Evolutionary conservation across 768 basidiomycete species (phyloP).

Genomic region (Trametes coccinea): DNA sequence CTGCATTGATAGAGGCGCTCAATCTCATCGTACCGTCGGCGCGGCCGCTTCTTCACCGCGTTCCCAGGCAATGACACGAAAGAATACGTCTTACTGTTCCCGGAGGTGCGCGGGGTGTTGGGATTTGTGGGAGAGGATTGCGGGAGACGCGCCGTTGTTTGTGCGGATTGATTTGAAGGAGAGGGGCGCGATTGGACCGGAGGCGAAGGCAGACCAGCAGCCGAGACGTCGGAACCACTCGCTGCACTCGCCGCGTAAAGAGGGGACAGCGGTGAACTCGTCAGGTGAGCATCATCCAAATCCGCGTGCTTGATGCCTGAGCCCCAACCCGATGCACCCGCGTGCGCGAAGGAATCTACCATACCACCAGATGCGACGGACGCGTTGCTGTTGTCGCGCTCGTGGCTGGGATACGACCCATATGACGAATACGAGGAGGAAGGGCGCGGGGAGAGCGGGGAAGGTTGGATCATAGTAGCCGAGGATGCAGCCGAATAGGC

Average conservation of each 20-base stretch:
- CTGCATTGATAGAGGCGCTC: conserved; percentile 91
- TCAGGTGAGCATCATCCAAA: conserved; percentile 19
- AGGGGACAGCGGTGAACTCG: conserved; percentile 24
- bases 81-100: conserved; percentile 69
- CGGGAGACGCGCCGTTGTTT: conserved; percentile 5
- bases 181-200: conserved; percentile 11
- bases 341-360: conserved; percentile 10
- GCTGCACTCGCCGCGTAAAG: conserved; percentile 22
- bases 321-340: conserved; percentile 9
- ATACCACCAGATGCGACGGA: conserved; percentile 11
- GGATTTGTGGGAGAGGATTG: conserved; percentile 3
- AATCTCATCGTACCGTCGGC: conserved; percentile 90
- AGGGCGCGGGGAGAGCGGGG: conserved; percentile 20
- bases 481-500: conserved; percentile 13
- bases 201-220: conserved; percentile 17
- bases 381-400: conserved; percentile 20
- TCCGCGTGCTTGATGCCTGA: conserved; percentile 19
- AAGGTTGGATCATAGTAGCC: conserved; percentile 15
- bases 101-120: conserved; percentile 13
- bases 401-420: conserved; percentile 15
- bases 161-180: conserved; percentile 6
- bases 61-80: conserved; percentile 83
- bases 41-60: conserved; percentile 79
- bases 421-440: conserved; percentile 22
- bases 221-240: conserved; percentile 24